Base-by-base conservation (phyloP, 768 basidiomycete species). In the Sporobolomyces roseus region DNA sequence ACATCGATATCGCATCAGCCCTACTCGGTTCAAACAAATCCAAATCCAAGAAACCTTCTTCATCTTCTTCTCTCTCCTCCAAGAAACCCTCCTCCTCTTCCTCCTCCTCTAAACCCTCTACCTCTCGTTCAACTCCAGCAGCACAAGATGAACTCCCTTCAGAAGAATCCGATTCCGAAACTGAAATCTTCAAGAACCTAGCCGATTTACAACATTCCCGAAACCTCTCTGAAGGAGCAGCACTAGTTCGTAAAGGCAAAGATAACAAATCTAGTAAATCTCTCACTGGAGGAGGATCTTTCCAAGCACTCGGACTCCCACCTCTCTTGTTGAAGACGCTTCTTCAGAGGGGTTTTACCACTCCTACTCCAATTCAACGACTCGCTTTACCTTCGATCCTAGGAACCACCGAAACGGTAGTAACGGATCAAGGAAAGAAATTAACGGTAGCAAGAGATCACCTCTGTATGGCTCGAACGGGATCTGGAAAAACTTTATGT, bases 401-500 rank as follows among this genome's bases (percentile, higher is more conserved):
- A 45, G 79, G 87, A 17, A 92, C 93, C 46, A 91, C 93, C 13
- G 83, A 89, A 60, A 93, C 96, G 79, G 85, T 99, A 19, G 91
- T 98, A 19, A 94, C 91, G 48, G 71, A 68, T 33, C 53, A 59
- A 27, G 71, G 71, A 30, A 66, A 64, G 50, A 73, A 69, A 59
- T 35, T 70, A 29, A 52, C 55, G 23, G 68, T 73, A 46, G 72
- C 72, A 19, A 48, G 72, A 21, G 72, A 73, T 45, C 72, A 73
- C 54, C 51, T 73, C 4, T 73, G 72, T 63, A 99, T 98, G 96
- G 94, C 96, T 43, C 85, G 96, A 43, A 99, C 96, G 6, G 96
- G 96, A 48, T 96, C 93, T 2, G 96, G 96, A 67, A 98, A 98
- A 81, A 93, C 93, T 14, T 84, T 99, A 41, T 94, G 94, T 25